Conservation (phyloP, 805 yeast species). For the Yamadazyma olivae region DNA sequence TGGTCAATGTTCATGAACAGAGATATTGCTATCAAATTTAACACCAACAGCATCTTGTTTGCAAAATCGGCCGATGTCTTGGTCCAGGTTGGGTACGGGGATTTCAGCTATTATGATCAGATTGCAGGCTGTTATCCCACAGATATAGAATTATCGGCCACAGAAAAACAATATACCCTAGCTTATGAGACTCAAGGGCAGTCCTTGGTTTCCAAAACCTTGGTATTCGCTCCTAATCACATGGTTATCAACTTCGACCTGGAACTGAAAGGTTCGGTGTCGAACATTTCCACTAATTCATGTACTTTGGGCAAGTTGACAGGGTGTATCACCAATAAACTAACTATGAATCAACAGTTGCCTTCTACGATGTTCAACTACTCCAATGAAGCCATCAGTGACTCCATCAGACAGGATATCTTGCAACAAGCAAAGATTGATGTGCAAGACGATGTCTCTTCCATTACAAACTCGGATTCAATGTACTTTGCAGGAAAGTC, state of each 20-base stretch:
- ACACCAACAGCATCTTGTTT: conserved; percentile 14
- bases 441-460: conserved; percentile 15
- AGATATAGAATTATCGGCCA: conserved; percentile 39
- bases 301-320: conserved; percentile 48
- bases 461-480: conserved; percentile 22
- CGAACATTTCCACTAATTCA: conserved; percentile 42
- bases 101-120: conserved; percentile 41
- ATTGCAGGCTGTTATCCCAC: conserved; percentile 65
- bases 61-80: conserved; percentile 15
- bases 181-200: conserved; percentile 42
- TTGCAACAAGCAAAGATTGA: conserved; percentile 15
- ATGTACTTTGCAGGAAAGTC: conserved; percentile 51
- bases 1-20: conserved; percentile 22
- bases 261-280: conserved; percentile 22
- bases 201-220: conserved; percentile 40
- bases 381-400: conserved; percentile 4
- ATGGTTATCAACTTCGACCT: conserved; percentile 46
- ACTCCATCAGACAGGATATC: conserved; percentile 10
- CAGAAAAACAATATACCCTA: conserved; percentile 36
- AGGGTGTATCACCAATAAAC: conserved; percentile 40
- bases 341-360: conserved; percentile 23
- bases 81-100: conserved; percentile 28
- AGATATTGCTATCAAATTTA: conserved; percentile 15
- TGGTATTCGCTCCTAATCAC: conserved; percentile 70
- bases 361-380: conserved; percentile 4